Evolutionary conservation across 2,329 filamentous ascomycete genomes (phyloP).

Genomic region (Trichophyton equinum): DNA sequence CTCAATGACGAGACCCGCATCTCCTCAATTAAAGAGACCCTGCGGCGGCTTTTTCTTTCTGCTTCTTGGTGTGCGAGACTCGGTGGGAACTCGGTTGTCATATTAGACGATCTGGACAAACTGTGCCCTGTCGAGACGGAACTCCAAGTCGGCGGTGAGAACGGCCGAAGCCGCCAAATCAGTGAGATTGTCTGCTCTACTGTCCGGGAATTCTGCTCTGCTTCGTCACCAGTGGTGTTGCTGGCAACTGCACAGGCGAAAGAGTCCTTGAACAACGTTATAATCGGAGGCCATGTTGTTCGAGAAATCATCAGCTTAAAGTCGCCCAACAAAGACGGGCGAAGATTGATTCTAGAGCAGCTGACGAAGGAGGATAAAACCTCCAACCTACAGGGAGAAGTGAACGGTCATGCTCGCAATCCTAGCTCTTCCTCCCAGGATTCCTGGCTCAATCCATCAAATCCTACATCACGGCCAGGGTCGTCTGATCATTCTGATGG

Average conservation of each 20-base stretch:
- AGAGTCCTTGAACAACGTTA: constrained; percentile 77
- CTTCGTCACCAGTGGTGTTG: constrained; percentile 69
- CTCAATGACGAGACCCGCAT: constrained; percentile 85
- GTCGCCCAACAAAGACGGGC: constrained; percentile 82
- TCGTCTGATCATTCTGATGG: constrained; percentile 40
- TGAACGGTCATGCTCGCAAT: constrained; percentile 26
- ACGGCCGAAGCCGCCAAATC: constrained; percentile 80
- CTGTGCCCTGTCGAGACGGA: constrained; percentile 90
- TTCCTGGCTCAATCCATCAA: constrained; percentile 65
- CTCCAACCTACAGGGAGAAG: constrained; percentile 20
- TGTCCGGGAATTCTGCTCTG: constrained; percentile 69
- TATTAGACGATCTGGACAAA: constrained; percentile 87
- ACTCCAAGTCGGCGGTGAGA: constrained; percentile 83
- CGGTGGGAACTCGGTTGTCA: constrained; percentile 69
- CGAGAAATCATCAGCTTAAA: constrained; percentile 82
- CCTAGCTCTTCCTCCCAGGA: constrained; percentile 37
- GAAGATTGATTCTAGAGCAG: constrained; percentile 70
- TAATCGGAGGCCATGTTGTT: constrained; percentile 83
- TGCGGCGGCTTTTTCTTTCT: constrained; percentile 71
- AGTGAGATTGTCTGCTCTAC: constrained; percentile 78
- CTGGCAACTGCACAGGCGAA: constrained; percentile 87
- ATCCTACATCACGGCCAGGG: constrained; percentile 40
- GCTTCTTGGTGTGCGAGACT: constrained; percentile 85
- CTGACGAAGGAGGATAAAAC: constrained; percentile 45
- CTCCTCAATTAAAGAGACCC: constrained; percentile 77